Base-by-base conservation (phyloP, 2,329 filamentous ascomycete genomes). In the Aureobasidium sp. region DNA sequence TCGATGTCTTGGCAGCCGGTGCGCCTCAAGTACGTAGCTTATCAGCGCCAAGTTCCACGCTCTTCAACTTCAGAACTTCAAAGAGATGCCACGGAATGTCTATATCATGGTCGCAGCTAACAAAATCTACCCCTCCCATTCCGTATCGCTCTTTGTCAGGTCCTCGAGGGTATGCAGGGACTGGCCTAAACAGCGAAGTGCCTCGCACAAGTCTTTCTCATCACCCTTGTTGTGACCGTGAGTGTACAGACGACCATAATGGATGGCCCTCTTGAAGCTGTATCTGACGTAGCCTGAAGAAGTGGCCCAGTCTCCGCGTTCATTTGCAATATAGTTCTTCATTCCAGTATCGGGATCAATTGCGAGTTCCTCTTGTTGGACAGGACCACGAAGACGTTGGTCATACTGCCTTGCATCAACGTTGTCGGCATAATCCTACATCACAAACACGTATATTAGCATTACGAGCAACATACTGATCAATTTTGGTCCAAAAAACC, bases 291-390 rank as follows among this genome's bases (percentile, higher is more conserved):
- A 85, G 52, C 81, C 79, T 62, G 91, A 88, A 53, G 90, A 96
- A 48, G 89, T 96, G 76, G 89, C 89, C 72, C 95, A 94, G 49
- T 84, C 83, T 62, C 82, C 76, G 56, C 84, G 78, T 73, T 97
- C 92, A 65, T 91, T 91, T 42, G 92, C 91, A 74, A 97, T 97
- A 76, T 97, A 97, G 73, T 92, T 94, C 78, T 97, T 97, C 64
- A 73, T 66, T 35, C 82, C 81, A 68, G 73, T 76, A 29, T 74
- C 70, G 62, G 83, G 81, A 68, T 97, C 90, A 68, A 97, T 82
- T 49, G 82, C 84, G 39, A 97, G 81, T 77, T 97, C 93, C 56
- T 84, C 81, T 29, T 80, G 71, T 77, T 95, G 83, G 49, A 97
- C 80, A 5, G 70, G 70, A 0, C 86, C 91, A 71, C 93, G 88